Percentiles rank a stretch among this genome's conserved stretches.
Conservation (phyloP, 2,329 filamentous ascomycete species). For the Furcasterigmium sp. region DNA sequence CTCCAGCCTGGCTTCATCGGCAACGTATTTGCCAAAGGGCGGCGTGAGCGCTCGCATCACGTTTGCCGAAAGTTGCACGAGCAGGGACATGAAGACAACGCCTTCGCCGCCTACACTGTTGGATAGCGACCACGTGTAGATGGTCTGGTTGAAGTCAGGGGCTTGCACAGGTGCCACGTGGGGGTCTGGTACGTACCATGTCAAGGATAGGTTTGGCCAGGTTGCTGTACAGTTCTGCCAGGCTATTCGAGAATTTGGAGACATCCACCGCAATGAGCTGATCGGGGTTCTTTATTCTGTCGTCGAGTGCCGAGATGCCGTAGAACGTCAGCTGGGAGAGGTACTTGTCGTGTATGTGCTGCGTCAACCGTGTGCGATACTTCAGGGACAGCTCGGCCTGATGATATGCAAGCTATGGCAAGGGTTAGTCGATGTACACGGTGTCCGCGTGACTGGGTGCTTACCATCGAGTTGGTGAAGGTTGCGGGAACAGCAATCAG, state of each 20-base stretch:
- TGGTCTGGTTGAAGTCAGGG: slow-evolving; percentile 42
- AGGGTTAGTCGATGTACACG: neutral
- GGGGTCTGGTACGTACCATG: slow-evolving; percentile 52
- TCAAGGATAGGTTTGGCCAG: slow-evolving; percentile 91
- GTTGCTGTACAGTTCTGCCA: slow-evolving; percentile 94
- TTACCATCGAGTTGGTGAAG: slow-evolving; percentile 97
- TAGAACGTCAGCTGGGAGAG: slow-evolving; percentile 98
- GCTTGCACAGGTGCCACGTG: neutral
- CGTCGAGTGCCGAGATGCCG: slow-evolving; percentile 88
- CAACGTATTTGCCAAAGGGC: slow-evolving; percentile 95
- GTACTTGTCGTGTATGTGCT: slow-evolving; percentile 92
- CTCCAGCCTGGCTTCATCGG: slow-evolving; percentile 89
- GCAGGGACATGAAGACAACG: slow-evolving; percentile 87
- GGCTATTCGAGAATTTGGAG: slow-evolving; percentile 89
- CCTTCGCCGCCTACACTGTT: slow-evolving; percentile 95
- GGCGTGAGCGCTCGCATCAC: slow-evolving; percentile 93
- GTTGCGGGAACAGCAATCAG: slow-evolving; percentile 90
- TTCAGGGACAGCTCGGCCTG: slow-evolving; percentile 91
- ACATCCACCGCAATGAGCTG: slow-evolving; percentile 97
- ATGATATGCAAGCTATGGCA: slow-evolving; percentile 82
- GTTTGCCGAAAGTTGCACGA: slow-evolving; percentile 88
- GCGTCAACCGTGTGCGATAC: slow-evolving; percentile 90
- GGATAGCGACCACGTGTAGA: slow-evolving; percentile 93
- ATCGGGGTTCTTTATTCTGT: slow-evolving; percentile 97
- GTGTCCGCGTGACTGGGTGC: slow-evolving; percentile 15